Percentiles rank a stretch among this genome's conserved stretches.
Evolutionary conservation across 1,284 basidiomycete species (phyloP).

Genomic region (Melampsora larici-populina): DNA sequence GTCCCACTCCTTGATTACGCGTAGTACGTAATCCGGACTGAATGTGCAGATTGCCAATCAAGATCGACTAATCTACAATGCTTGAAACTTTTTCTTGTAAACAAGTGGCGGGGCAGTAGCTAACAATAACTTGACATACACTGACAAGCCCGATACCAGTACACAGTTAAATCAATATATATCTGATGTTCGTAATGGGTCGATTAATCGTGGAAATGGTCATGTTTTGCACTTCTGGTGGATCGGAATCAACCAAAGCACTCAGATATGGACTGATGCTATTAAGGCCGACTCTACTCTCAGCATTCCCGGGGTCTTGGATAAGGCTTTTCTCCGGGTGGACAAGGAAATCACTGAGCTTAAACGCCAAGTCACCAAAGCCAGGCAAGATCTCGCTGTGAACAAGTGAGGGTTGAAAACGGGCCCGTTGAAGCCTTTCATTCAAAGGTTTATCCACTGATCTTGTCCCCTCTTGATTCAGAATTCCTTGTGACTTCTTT

Average conservation of each 20-base stretch:
- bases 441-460: no score
- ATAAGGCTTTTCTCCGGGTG: neutral
- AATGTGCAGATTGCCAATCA: neutral
- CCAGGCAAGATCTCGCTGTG: neutral
- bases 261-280: slow-evolving; percentile 37
- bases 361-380: neutral
- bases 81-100: neutral
- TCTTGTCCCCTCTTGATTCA: neutral
- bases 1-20: slow-evolving; percentile 37
- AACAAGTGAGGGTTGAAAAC: neutral
- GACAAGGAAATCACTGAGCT: neutral
- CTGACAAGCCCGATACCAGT: slow-evolving; percentile 28
- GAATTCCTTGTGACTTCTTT: neutral
- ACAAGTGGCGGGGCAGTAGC: slow-evolving; percentile 35
- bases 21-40: slow-evolving; percentile 15
- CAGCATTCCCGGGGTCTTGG: neutral
- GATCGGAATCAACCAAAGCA: slow-evolving; percentile 40
- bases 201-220: slow-evolving; percentile 17
- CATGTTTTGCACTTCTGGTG: slow-evolving; percentile 32
- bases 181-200: slow-evolving; percentile 10
- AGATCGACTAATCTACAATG: neutral
- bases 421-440: neutral
- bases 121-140: slow-evolving; percentile 19
- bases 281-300: slow-evolving; percentile 1
- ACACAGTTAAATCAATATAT: slow-evolving; percentile 25